Base-by-base conservation (phyloP, 75 land plant genomes). In the Cupressus sempervirens region DNA sequence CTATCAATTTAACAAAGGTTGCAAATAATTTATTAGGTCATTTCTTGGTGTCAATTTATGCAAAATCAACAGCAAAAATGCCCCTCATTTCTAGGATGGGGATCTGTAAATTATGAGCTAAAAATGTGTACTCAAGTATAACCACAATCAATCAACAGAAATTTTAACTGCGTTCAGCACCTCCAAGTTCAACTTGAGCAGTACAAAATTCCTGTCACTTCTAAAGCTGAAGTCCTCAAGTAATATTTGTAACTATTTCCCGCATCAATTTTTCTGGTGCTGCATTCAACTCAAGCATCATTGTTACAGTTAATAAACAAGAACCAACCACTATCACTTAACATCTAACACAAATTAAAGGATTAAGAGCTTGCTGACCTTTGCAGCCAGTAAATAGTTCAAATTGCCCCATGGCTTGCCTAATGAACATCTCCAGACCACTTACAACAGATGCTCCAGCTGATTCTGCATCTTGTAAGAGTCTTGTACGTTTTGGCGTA, bases 361-460 rank as follows among this genome's bases (percentile, higher is more conserved):
- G 4, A 12, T n/a, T 26, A 79, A 43, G 46, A 79, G 50, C 81
- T n/a, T 23, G 82, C 84, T 85, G 89, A 97, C 99, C 96, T 74
- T 94, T 91, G 76, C 90, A 84, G 23, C 93, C 94, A 9, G 99
- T 96, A 88, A 96, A 97, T 80, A 90, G 86, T 81, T 93, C 94
- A 84, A 91, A 97, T 77, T 97, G 99, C 29, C 91, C 93, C 85
- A 91, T 92, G 40, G 99, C 99, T 80, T 97, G 99, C 34, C 98
- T 87, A 14, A 92, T 90, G 87, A 97, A 97, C 99, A 96, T 97
- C 87, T 97, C 98, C 84, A 93, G 13, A 65, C 99, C 99, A 82
- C 95, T 88, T 43, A 96, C 98, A 48, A 84, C 86, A 35, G 80
- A 86, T 7, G 93, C 98, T 76, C 99, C 99, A 48, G 81, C 76